These are phyloP conservation scores for Acanthamoeba divionensis DNA, from an alignment of 208 protist genomes.

Conservation along the genomic window DNA sequence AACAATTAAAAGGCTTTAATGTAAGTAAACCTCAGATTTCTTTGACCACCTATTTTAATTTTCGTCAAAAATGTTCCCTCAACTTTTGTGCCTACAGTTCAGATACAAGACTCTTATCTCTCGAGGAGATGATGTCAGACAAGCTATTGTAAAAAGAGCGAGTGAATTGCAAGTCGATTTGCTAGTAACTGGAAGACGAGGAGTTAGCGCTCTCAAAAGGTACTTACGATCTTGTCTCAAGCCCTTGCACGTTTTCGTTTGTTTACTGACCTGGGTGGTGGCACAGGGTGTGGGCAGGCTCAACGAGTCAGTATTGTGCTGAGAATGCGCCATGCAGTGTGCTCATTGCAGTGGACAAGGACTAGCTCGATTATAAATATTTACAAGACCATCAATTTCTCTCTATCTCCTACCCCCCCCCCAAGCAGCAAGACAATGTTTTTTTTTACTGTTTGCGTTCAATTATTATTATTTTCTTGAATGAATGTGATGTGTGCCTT, in stretches of 20 bases:
- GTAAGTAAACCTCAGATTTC: neutral
- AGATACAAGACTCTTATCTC: neutral
- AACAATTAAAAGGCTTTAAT: neutral
- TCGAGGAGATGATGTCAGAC: neutral
- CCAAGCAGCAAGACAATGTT: no score
- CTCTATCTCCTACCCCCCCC: no score
- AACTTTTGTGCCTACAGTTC: neutral
- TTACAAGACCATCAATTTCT: no score
- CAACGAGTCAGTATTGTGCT: neutral
- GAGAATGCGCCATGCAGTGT: neutral
- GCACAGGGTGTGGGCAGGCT: neutral
- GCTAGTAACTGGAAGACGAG: neutral
- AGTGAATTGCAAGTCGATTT: neutral
- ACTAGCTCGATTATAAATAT: neutral
- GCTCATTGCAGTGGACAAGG: neutral
- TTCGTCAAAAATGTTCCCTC: neutral
- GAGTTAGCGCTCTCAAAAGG: neutral
- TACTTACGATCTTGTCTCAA: neutral
- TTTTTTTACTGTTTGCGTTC: no score
- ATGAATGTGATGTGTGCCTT: no score
- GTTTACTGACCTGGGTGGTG: no score
- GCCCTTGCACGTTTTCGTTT: neutral
- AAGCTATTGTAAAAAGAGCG: neutral
- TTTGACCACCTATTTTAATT: no score
- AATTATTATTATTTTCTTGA: no score